Evolutionary conservation across 176 grass and related monocot genomes (phyloP).

Genomic region (Lolium multiflorum): DNA sequence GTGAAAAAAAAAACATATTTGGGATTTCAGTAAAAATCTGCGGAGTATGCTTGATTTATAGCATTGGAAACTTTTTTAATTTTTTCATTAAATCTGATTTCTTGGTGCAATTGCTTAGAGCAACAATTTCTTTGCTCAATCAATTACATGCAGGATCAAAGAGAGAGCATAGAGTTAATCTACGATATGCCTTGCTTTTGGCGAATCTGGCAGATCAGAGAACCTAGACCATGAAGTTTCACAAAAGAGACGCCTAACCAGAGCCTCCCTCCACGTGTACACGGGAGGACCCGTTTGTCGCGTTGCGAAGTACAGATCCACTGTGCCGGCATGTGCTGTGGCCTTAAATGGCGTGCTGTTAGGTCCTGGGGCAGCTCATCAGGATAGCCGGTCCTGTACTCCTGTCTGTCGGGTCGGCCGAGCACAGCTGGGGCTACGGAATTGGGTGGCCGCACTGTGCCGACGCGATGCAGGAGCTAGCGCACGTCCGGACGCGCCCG

Average conservation of each 20-base stretch:
- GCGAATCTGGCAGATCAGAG: not conserved
- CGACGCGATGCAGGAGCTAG: conserved; percentile 12
- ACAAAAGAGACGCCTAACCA: not conserved
- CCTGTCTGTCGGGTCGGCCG: not conserved
- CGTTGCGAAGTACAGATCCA: conserved; percentile 35
- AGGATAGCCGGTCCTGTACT: not conserved
- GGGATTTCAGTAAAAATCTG: too few species aligned
- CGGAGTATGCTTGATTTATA: too few species aligned
- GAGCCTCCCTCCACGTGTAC: conserved; percentile 27
- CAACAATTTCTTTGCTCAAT: too few species aligned
- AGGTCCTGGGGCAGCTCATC: not conserved
- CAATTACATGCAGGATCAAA: too few species aligned
- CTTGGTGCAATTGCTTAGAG: too few species aligned
- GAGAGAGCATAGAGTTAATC: too few species aligned
- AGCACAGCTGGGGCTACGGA: not conserved
- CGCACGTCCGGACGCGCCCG: not conserved
- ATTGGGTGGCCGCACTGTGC: not conserved
- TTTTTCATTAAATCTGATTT: too few species aligned
- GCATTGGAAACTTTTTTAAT: not conserved
- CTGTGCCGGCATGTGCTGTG: conserved; percentile 49
- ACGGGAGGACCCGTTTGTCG: conserved; percentile 29
- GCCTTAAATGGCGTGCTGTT: not conserved
- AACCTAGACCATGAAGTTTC: not conserved
- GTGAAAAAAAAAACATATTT: too few species aligned
- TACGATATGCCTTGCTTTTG: not conserved